Conservation (phyloP, 2,329 filamentous ascomycete genomes). For the Aspergillus sp. region DNA sequence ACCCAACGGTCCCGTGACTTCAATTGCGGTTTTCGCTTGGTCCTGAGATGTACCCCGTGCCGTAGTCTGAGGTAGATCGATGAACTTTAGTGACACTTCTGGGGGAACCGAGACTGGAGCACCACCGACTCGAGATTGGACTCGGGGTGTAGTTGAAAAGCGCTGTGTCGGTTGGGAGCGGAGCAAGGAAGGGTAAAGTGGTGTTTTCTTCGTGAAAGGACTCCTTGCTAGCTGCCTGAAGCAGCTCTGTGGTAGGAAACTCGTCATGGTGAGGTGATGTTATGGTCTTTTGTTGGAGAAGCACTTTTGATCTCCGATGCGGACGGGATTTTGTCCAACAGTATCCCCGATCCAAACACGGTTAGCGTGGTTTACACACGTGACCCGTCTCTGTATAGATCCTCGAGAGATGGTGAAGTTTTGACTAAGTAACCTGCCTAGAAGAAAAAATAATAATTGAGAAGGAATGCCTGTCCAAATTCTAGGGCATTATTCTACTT, state of each 20-base stretch:
- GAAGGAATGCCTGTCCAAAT: no score
- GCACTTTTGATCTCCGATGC: slow-evolving; percentile 25
- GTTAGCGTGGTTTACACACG: slow-evolving; percentile 19
- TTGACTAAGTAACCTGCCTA: background rate
- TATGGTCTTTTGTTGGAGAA: slow-evolving; percentile 23
- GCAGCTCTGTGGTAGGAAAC: slow-evolving; percentile 60
- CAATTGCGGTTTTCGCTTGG: slow-evolving; percentile 63
- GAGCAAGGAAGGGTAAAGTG: slow-evolving; percentile 70
- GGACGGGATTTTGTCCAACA: slow-evolving; percentile 34
- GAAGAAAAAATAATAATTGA: background rate
- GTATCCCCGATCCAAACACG: slow-evolving; percentile 15
- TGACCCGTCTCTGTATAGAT: slow-evolving; percentile 17
- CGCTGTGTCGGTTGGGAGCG: slow-evolving; percentile 44
- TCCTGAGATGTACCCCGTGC: slow-evolving; percentile 62
- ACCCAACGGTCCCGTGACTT: slow-evolving; percentile 80
- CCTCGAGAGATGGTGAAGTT: background rate
- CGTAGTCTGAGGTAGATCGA: slow-evolving; percentile 63
- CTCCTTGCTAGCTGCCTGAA: slow-evolving; percentile 57
- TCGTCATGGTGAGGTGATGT: slow-evolving; percentile 56
- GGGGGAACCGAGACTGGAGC: slow-evolving; percentile 78
- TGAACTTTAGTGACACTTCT: slow-evolving; percentile 70
- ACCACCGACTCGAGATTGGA: slow-evolving; percentile 79
- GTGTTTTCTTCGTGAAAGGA: slow-evolving; percentile 50
- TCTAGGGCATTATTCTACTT: no score
- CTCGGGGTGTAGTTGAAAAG: slow-evolving; percentile 71